Base-by-base conservation (phyloP, 306 rosid genomes). In the Fagus sylvatica region DNA sequence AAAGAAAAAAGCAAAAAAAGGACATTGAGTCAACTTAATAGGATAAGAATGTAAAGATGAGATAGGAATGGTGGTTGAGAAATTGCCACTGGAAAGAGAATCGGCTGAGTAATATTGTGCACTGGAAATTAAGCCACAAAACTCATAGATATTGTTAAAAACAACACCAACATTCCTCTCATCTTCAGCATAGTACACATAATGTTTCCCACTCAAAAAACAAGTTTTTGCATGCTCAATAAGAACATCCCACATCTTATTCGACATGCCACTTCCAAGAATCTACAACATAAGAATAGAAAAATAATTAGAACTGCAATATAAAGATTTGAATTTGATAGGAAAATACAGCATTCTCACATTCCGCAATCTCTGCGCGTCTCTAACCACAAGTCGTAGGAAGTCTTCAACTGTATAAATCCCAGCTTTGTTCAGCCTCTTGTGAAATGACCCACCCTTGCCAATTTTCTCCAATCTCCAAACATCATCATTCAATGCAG, bases 391-490 rank as follows among this genome's bases (percentile, higher is more conserved):
- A 78, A 92, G 90, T 30, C 80, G 79, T 15, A 92, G 85, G 84
- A 92, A 92, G 81, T 88, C 97, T 84, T 92, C 97, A 74, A 92
- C 97, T 12, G 87, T 73, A 79, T 10, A 22, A 71, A 92, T 78
- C 76, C 96, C 90, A 68, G 93, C 90, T 84, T 84, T 90, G 54
- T 79, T 83, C 34, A 92, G 84, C 86, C 93, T 90, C 89, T 87
- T 92, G 90, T 92, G 97, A 77, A 92, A 92, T 57, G 97, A 92
- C 15, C 97, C 97, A 85, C 90, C 97, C 82, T 92, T 92, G 19
- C 97, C 97, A 37, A 92, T 92, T 88, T 92, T 92, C 87, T 92
- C 97, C 79, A 92, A 80, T 86, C 97, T 92, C 97, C 97, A 92
- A 30, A 92, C 93, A 72, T 92, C 97, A 73, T 92, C 97, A 75